Base-by-base conservation (phyloP, 1,139 yeast species). In the Geotrichum klebahnii region DNA sequence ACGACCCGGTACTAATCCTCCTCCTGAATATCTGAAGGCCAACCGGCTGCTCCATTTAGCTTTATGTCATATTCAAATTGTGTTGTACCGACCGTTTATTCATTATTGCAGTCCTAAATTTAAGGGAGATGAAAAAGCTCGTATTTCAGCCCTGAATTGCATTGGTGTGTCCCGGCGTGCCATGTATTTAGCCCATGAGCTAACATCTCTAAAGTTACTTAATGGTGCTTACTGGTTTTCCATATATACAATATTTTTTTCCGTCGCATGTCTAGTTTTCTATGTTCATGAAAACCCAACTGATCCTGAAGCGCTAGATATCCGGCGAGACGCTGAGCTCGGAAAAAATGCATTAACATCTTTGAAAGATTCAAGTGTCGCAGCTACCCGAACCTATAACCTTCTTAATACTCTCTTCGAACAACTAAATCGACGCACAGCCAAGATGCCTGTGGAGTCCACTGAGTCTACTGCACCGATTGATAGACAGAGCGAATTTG, bases 161-260 rank as follows among this genome's bases (percentile, higher is more conserved):
- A 84, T 88, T 47, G 82, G 82, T 57, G 92, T 87, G 5, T 92
- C 96, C 0, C 73, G 96, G 57, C 79, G 85, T 59, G 95, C 85
- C 29, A 90, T 89, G 14, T 83, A 84, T 59, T 67, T 88, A 53
- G 92, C 96, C 0, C 82, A 85, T 63, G 92, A 85, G 58, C 80
- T 89, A 86, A 80, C 85, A 55, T 79, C 80, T 55, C 80, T 81
- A 55, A 77, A 84, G 54, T 75, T 87, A 61, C 72, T 89, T 51
- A 80, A 85, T 55, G 96, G 96, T 1, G 86, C 96, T 1, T 89
- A 89, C 65, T 88, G 96, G 96, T 89, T 88, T 64, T 83, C 94
- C 16, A 84, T 85, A 67, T 89, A 89, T 65, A 87, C 96, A 0
- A 84, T 89, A n/a, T 89, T 89, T 65, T 89, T 87, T 65, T 82